These are phyloP conservation scores for Ganoderma lucidum DNA, from an alignment of 1,284 basidiomycete species.

Conservation along the genomic window DNA sequence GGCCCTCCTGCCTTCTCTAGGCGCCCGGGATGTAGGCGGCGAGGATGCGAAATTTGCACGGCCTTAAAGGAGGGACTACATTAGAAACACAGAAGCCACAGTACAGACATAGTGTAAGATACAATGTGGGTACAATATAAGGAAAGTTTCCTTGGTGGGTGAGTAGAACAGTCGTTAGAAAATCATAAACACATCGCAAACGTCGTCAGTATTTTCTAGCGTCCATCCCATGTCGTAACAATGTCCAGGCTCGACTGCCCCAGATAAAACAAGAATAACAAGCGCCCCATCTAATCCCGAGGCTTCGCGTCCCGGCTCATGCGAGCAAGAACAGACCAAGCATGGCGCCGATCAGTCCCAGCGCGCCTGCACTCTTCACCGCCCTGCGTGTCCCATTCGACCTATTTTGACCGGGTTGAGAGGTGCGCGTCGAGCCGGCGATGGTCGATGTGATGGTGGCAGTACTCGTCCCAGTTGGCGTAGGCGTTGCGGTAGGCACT, in stretches of 20 bases:
- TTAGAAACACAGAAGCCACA: too few species aligned
- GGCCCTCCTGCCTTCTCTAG: neutral
- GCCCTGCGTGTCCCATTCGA: slow-evolving; percentile 1
- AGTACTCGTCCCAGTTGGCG: slow-evolving; percentile 1
- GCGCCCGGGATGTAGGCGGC: neutral
- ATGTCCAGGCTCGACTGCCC: neutral
- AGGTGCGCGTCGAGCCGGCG: neutral
- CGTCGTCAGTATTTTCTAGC: neutral
- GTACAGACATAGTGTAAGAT: neutral
- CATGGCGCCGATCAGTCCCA: slow-evolving; percentile 9
- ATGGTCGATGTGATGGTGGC: slow-evolving; percentile 17
- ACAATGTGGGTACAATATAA: neutral
- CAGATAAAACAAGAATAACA: neutral
- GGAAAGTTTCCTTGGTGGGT: neutral
- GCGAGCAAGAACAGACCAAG: slow-evolving; percentile 10
- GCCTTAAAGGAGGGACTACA: too few species aligned
- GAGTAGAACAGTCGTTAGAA: neutral
- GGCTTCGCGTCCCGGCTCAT: neutral
- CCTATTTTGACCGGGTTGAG: slow-evolving; percentile 1
- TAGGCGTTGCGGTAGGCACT: slow-evolving; percentile 12
- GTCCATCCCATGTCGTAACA: neutral
- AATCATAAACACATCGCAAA: neutral
- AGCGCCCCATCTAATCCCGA: neutral
- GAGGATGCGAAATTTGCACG: neutral
- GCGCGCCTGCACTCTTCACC: slow-evolving; percentile 4